Base-by-base conservation (phyloP, 352 stramenopile genomes). In the Phytopythium chamaehyphon region DNA sequence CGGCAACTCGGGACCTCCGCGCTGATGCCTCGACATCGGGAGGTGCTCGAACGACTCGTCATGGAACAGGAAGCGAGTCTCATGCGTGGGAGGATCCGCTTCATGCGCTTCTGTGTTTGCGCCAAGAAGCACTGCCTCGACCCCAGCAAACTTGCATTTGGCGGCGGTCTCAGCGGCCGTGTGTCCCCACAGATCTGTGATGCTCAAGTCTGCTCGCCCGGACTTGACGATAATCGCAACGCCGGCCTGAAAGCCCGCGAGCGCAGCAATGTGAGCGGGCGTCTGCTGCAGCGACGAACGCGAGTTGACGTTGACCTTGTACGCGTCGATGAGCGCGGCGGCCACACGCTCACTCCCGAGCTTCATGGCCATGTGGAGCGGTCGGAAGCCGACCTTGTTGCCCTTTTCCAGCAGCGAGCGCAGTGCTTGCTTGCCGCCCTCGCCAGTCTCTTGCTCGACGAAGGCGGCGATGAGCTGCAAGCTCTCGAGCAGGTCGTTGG, bases 11-110 rank as follows among this genome's bases (percentile, higher is more conserved):
- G 55, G 57, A 4, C 73, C 72, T 15, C 82, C 69, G n/a, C 73
- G 73, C 59, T 64, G 58, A 62, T 93, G 69, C 54, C 75, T 77
- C 12, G 72, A 61, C 69, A 81, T 74, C n/a, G 79, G 74, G 56
- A 96, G 62, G 62, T 97, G 90, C 47, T 64, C 60, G 51, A 87
- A 61, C 42, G 76, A 87, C 51, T 92, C 76, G 1, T 69, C 70
- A 53, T 96, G 84, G 54, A 83, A 90, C 26, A 88, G 77, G 47
- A 97, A 87, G 16, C 69, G 59, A 10, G 79, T 85, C 12, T 65
- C 57, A n/a, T 63, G 45, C 38, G 55, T 53, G 35, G 11, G 11
- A 1, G 22, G 1, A 8, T 53, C 47, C 5, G 39, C 24, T 26
- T 45, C 21, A 18, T 28, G 12, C n/a, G 54, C 40, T 2, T 31